Base-by-base conservation (phyloP, 495 filamentous ascomycete species). In the Amniculicola lignicola region DNA sequence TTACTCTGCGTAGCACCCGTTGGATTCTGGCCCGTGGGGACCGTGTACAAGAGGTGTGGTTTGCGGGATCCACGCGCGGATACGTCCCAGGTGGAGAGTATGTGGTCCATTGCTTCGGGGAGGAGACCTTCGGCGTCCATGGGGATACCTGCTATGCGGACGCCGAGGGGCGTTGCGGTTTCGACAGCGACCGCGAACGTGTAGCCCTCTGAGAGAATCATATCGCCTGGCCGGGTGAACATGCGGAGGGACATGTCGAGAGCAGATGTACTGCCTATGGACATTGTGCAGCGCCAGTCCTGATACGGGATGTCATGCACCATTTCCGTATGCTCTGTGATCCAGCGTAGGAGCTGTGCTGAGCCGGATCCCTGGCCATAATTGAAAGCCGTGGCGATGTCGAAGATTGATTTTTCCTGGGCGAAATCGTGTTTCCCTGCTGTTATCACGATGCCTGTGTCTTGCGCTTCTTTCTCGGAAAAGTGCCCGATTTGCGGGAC, bases 271-370 rank as follows among this genome's bases (percentile, higher is more conserved):
- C 78, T 87, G 28, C 92, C 92, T 35, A 87, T 76, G 3, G 82
- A 88, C 68, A 93, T 67, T 40, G 78, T 78, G 63, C 84, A 87
- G 50, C 78, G 72, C 92, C 92, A 97, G 73, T 97, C 90, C 23
- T 77, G 70, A 69, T 96, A 96, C 2, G 84, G 86, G 2, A 88
- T 87, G 53, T 78, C 69, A 65, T 85, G 80, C 18, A 87, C 77
- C 31, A 91, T 77, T 72, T 83, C 93, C 0, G 90, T 94, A 70
- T 98, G 93, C 73, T 97, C 93, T 0, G 89, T 94, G 35, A 95
- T 76, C 67, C 87, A 98, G 29, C 93, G 79, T 27, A 94, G 74
- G 62, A 98, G 67, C 71, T 96, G 93, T 1, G 91, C 86, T 25
- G 89, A 80, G 22, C 93, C 93, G 12, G 81, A 81, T 14, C 89